phyloP scores from a whole-genome alignment of 345 rosid species.

The Arabis hirsuta region DNA sequence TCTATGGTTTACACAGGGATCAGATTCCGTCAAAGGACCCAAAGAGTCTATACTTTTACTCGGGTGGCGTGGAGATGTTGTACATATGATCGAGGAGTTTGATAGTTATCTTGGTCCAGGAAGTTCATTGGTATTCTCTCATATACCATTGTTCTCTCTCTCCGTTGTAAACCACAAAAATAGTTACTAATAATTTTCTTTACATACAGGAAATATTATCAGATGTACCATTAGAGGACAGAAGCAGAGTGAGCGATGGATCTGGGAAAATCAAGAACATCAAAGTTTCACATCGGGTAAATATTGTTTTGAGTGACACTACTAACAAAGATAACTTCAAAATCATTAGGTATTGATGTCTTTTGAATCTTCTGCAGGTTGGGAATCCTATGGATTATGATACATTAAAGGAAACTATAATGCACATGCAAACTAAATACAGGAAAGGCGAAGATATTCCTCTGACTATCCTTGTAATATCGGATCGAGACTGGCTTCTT shows the following conservation, averaged over 20 bases:
- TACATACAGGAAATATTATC: slow-evolving; percentile 83
- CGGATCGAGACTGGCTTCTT: slow-evolving; percentile 82
- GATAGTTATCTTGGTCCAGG: slow-evolving; percentile 98
- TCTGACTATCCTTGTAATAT: slow-evolving; percentile 76
- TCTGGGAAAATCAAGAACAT: slow-evolving; percentile 62
- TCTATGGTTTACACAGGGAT: slow-evolving; percentile 56
- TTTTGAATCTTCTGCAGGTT: slow-evolving; percentile 54
- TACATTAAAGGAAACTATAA: slow-evolving; percentile 66
- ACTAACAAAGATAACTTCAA: slow-evolving; percentile 18
- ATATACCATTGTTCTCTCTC: slow-evolving; percentile 18
- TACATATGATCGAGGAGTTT: slow-evolving; percentile 89
- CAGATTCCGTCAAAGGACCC: slow-evolving; percentile 72
- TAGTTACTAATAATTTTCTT: background rate
- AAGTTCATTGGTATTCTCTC: slow-evolving; percentile 71
- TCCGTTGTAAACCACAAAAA: background rate
- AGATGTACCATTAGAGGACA: slow-evolving; percentile 80
- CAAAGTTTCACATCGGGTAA: slow-evolving; percentile 72
- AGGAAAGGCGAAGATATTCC: slow-evolving; percentile 62
- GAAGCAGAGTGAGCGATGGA: slow-evolving; percentile 54
- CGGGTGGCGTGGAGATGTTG: slow-evolving; percentile 95
- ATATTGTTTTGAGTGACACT: slow-evolving; percentile 4
- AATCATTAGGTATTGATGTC: slow-evolving; percentile 17
- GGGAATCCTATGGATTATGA: slow-evolving; percentile 90
- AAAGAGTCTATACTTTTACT: slow-evolving; percentile 82
- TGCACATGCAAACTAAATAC: slow-evolving; percentile 55